A percentile compares a stretch with the other conserved stretches of the same genome.
phyloP scores from a whole-genome alignment of 2,329 filamentous ascomycete genomes.

The Fusarium haematococcum region DNA sequence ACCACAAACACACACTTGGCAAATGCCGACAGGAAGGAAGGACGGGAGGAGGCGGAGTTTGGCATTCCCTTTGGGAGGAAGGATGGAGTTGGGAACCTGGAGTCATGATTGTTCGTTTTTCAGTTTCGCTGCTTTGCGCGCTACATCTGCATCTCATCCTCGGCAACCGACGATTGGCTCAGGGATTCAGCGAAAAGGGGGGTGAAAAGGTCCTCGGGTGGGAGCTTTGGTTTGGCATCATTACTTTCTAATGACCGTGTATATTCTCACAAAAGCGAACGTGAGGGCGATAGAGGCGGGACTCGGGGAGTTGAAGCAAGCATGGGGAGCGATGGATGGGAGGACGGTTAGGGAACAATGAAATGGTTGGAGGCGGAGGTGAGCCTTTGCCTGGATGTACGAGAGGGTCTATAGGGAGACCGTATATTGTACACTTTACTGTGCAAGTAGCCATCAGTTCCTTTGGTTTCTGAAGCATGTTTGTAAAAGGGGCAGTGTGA shows the following conservation, averaged over 20 bases:
- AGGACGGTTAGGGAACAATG: conserved; percentile 27
- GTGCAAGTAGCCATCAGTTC: conserved; percentile 40
- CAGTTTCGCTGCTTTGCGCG: conserved; percentile 47
- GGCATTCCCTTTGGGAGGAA: conserved; percentile 46
- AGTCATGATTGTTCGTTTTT: conserved; percentile 49
- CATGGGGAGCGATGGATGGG: conserved; percentile 31
- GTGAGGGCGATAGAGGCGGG: conserved; percentile 38
- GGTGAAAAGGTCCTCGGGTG: conserved; percentile 41
- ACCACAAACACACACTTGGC: conserved; percentile 12
- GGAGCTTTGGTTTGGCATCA: conserved; percentile 47
- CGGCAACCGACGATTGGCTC: conserved; percentile 43
- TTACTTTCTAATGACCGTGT: conserved; percentile 47
- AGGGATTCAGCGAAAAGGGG: conserved; percentile 44
- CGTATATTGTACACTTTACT: conserved; percentile 45
- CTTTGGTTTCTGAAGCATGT: conserved; percentile 31
- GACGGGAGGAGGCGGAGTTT: conserved; percentile 41
- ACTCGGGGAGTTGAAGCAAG: conserved; percentile 35
- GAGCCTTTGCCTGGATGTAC: conserved; percentile 22
- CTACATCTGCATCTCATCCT: conserved; percentile 48
- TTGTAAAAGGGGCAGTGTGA: conserved; percentile 15
- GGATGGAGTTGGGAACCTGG: conserved; percentile 48
- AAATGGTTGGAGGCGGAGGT: conserved; percentile 18
- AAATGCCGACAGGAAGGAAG: conserved; percentile 18
- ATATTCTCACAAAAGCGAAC: conserved; percentile 46
- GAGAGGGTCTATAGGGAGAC: conserved; percentile 28